phyloP scores from a whole-genome alignment of 2,329 filamentous ascomycete genomes.

The Nemania serpens region DNA sequence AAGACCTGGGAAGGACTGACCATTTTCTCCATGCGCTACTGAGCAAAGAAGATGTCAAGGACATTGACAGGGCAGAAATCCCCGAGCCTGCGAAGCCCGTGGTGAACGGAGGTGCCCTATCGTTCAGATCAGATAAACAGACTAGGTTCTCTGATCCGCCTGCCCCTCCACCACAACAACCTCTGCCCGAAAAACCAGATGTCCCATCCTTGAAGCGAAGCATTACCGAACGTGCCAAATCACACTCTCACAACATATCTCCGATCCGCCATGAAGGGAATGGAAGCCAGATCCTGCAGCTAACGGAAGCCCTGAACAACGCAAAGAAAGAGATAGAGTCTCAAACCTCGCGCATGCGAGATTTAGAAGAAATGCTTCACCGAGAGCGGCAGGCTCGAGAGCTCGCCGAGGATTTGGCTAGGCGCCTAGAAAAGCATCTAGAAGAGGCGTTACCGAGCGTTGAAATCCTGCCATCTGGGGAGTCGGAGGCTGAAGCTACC shows the following conservation, averaged over 20 bases:
- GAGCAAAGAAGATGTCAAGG: constrained; percentile 70
- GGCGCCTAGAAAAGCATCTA: constrained; percentile 70
- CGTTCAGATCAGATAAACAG: constrained; percentile 74
- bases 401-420: constrained; percentile 80
- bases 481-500: constrained; percentile 44
- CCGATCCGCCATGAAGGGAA: constrained; percentile 62
- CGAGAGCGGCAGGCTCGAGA: constrained; percentile 83
- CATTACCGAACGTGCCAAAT: constrained; percentile 75
- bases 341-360: constrained; percentile 78
- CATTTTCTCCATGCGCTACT: constrained; percentile 80
- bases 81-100: constrained; percentile 54
- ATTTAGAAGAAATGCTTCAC: constrained; percentile 77
- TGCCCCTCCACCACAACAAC: constrained; percentile 90
- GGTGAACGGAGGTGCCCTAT: constrained; percentile 56
- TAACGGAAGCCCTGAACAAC: constrained; percentile 82
- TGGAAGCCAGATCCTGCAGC: constrained; percentile 75
- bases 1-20: constrained; percentile 81
- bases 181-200: constrained; percentile 91
- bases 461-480: constrained; percentile 45
- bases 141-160: constrained; percentile 90
- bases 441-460: constrained; percentile 57
- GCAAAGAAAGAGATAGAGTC: constrained; percentile 86
- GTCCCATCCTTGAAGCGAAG: constrained; percentile 73
- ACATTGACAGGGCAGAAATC: constrained; percentile 56
- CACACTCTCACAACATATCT: constrained; percentile 56